Percentiles rank a stretch among this genome's conserved stretches.
These are phyloP conservation scores for Cladosporium sp. DNA, from an alignment of 2,329 filamentous ascomycete genomes.

Conservation along the genomic window DNA sequence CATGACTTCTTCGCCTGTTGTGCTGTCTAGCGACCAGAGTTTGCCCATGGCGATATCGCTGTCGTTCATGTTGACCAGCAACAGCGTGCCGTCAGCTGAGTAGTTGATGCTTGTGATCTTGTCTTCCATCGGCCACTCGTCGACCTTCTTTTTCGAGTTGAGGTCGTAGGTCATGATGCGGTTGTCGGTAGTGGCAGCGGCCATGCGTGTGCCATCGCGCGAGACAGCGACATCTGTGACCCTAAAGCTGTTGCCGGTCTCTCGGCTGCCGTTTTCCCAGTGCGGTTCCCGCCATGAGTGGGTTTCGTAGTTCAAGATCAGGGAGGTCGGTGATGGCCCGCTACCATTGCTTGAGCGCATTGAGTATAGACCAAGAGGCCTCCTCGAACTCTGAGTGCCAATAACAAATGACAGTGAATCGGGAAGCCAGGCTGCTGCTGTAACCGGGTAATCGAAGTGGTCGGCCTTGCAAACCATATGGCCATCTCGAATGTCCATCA, in stretches of 20 bases:
- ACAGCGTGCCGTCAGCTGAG: constrained; percentile 73
- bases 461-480: constrained; percentile 63
- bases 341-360: constrained; percentile 22
- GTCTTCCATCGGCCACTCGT: constrained; percentile 69
- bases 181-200: constrained; percentile 70
- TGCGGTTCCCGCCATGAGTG: constrained; percentile 49
- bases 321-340: constrained; percentile 2
- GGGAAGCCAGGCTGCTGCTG: constrained; percentile 83
- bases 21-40: constrained; percentile 76
- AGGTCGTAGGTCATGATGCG: constrained; percentile 83
- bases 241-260: constrained; percentile 61
- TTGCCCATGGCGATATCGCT: constrained; percentile 49
- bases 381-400: constrained; percentile 68
- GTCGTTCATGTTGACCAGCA: constrained; percentile 80
- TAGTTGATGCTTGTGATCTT: constrained; percentile 78
- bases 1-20: constrained; percentile 68
- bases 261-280: constrained; percentile 24
- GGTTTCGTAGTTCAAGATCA: constrained; percentile 32
- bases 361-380: constrained; percentile 61
- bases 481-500: constrained; percentile 46
- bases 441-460: constrained; percentile 80
- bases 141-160: constrained; percentile 51
- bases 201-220: constrained; percentile 73
- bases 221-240: constrained; percentile 86
- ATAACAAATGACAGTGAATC: constrained; percentile 78